Evolutionary conservation across 192 early-diverging fungal species (phyloP).

Genomic region (Pilobolus umbonatus): DNA sequence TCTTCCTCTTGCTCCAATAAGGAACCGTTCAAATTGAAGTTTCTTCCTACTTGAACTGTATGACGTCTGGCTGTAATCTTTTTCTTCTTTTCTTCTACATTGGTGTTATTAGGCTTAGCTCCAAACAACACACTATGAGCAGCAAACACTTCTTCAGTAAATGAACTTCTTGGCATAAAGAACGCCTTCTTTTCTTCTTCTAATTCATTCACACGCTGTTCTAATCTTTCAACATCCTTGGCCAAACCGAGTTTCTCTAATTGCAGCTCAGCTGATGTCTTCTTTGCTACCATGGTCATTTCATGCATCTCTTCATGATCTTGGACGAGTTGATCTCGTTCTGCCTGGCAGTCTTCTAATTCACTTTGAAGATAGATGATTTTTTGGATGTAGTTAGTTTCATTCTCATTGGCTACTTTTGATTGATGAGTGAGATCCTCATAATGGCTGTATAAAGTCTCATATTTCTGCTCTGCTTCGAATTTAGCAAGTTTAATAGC

Average conservation of each 20-base stretch:
- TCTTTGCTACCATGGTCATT: slow-evolving; percentile 23
- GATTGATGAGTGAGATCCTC: slow-evolving; percentile 19
- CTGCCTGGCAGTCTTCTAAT: slow-evolving; percentile 19
- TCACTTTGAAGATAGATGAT: slow-evolving; percentile 23
- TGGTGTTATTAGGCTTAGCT: not conserved
- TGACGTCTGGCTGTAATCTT: slow-evolving; percentile 16
- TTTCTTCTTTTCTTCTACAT: not conserved
- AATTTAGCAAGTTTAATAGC: slow-evolving; percentile 31
- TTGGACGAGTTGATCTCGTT: slow-evolving; percentile 21
- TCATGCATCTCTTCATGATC: slow-evolving; percentile 29
- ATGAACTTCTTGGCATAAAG: slow-evolving; percentile 19
- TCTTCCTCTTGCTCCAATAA: not conserved
- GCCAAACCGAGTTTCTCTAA: slow-evolving; percentile 24
- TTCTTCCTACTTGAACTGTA: slow-evolving; percentile 4
- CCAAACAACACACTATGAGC: slow-evolving; percentile 11
- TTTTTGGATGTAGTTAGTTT: slow-evolving; percentile 15
- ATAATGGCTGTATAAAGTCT: slow-evolving; percentile 19
- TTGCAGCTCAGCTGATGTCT: slow-evolving; percentile 27
- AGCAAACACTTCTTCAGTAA: slow-evolving; percentile 30
- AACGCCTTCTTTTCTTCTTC: slow-evolving; percentile 29
- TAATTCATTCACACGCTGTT: slow-evolving; percentile 6
- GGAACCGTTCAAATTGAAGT: not conserved
- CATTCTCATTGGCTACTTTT: slow-evolving; percentile 14
- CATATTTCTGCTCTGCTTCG: slow-evolving; percentile 33
- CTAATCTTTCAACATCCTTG: slow-evolving; percentile 24